Evolutionary conservation across 2,329 filamentous ascomycete species (phyloP).

Genomic region (Metarhizium humberi): DNA sequence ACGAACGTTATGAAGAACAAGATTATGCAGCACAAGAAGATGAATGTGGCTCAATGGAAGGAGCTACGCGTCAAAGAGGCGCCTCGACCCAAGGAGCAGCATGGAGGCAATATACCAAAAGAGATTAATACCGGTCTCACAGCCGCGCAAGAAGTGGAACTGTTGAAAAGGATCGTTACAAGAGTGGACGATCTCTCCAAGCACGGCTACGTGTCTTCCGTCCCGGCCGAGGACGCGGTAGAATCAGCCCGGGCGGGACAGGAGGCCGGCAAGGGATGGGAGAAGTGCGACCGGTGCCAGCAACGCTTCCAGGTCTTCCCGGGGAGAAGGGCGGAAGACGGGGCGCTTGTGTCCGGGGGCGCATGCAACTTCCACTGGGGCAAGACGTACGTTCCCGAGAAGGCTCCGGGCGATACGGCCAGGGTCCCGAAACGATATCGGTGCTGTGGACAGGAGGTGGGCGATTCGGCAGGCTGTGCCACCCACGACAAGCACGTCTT

Average conservation of each 20-base stretch:
- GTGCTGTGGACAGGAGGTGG: constrained; percentile 71
- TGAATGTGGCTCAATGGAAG: constrained; percentile 64
- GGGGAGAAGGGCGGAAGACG: constrained; percentile 68
- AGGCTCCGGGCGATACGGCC: constrained; percentile 46
- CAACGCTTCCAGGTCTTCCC: constrained; percentile 89
- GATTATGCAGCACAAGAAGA: constrained; percentile 66
- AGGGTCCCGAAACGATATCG: constrained; percentile 54
- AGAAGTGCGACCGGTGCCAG: constrained; percentile 80
- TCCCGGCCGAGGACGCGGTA: constrained; percentile 60
- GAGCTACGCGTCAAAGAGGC: constrained; percentile 39
- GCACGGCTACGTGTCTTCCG: constrained; percentile 64
- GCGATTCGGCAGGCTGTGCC: constrained; percentile 67
- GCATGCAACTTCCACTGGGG: constrained; percentile 75
- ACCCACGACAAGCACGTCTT: constrained; percentile 70
- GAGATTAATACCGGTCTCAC: constrained; percentile 62
- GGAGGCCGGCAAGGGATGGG: constrained; percentile 63
- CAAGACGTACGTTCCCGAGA: constrained; percentile 51
- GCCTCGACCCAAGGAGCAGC: background rate
- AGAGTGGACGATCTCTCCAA: constrained; percentile 53
- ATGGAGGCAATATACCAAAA: constrained; percentile 29
- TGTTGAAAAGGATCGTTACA: constrained; percentile 55
- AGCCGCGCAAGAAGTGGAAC: constrained; percentile 54
- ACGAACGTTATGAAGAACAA: constrained; percentile 75
- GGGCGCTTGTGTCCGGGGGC: constrained; percentile 66
- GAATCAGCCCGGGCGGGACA: constrained; percentile 56